Evolutionary conservation across 2,329 filamentous ascomycete genomes (phyloP), one percentile per base, ranked within the genome.

Genomic region (Epicoccum sorghinum): DNA sequence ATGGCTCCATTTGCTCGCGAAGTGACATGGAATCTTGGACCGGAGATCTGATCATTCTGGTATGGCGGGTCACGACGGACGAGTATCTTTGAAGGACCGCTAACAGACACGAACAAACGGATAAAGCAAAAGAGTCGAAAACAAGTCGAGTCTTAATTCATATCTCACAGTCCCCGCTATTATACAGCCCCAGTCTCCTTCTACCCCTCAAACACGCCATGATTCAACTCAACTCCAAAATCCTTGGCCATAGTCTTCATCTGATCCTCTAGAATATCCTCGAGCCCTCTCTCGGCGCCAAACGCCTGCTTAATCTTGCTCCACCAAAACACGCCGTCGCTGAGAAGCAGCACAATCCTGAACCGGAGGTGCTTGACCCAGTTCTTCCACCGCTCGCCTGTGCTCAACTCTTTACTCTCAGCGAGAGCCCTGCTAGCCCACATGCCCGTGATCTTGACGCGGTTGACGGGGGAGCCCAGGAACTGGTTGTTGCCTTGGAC

Each of bases 401-500:
- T 79, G 3, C 83, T 83, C 51, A 91, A 78, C 69, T 89, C 84
- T 13, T 79, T 82, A 60, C 88, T 87, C 75, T 96, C 87, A 23
- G 89, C 88, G n/a, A 98, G 78, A 47, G 91, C 92, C 22, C 90
- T 82, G 55, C 86, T 90, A 1, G 93, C 93, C 93, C 93, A 98
- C 53, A 86, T 82, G 22, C 93, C 93, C 59, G 95, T 97, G 72
- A 96, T 92, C 78, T 97, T 97, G 74, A 98, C 86, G 1, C 95
- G 82, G 74, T 96, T 93, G 38, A 96, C 91, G 0, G 93, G 93
- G 0, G 88, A 91, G 22, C 92, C 92, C 46, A 96, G 83, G 75
- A 89, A 93, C 71, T 96, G 91, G 72, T 96, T 96, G 75, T 96
- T 96, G 5, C 88, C 91, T 75, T 96, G 92, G 2, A 96, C 92